These are phyloP conservation scores for Casuarina equisetifolia DNA, from an alignment of 306 rosid genomes.

Conservation along the genomic window DNA sequence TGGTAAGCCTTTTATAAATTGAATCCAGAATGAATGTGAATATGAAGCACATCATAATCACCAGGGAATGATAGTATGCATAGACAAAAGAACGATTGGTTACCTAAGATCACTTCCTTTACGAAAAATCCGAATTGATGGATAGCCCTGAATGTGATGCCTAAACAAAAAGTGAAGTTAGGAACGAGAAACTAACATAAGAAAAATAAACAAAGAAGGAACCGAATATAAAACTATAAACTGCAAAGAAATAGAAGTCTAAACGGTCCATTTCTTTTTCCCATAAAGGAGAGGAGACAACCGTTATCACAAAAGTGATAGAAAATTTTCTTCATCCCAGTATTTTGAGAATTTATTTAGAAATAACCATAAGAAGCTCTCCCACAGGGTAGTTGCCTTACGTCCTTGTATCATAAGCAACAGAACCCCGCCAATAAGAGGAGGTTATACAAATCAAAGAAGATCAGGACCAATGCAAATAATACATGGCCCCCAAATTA, in stretches of 20 bases:
- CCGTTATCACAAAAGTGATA: neutral
- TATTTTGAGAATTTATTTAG: neutral
- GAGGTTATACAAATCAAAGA: neutral
- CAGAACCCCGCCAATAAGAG: neutral
- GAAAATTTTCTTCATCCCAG: neutral
- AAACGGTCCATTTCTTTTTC: neutral
- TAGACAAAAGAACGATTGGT: conserved; percentile 11
- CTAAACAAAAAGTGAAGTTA: conserved; percentile 48
- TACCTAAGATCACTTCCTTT: conserved; percentile 95
- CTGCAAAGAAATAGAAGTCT: neutral
- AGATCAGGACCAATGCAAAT: neutral
- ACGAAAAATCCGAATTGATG: conserved; percentile 94
- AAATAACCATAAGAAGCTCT: neutral
- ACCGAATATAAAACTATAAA: neutral
- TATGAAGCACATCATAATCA: conserved; percentile 5
- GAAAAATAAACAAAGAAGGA: neutral
- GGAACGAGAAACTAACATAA: conserved; percentile 15
- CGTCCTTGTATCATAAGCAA: neutral
- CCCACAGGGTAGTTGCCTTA: neutral
- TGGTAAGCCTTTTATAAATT: neutral
- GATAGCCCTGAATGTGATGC: conserved; percentile 97
- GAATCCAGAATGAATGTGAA: neutral
- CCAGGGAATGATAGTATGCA: neutral
- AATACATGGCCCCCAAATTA: neutral
- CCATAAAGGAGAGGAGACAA: neutral